These are phyloP conservation scores for Ammopiptanthus mongolicus DNA, from an alignment of 306 rosid species.

Conservation along the genomic window DNA sequence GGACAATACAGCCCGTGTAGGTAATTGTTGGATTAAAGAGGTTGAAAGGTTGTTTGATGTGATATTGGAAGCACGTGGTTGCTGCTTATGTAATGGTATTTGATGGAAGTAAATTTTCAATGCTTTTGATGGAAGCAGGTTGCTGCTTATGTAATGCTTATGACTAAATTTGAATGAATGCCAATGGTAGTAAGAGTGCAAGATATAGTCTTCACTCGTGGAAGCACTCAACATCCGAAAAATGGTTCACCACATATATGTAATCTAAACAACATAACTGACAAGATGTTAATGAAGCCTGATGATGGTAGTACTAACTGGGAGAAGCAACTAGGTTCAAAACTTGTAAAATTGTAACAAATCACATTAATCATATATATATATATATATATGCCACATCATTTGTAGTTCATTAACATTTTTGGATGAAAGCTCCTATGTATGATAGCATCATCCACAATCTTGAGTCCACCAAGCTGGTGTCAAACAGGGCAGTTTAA, in stretches of 20 bases:
- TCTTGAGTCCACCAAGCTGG: neutral
- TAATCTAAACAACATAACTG: neutral
- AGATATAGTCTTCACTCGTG: neutral
- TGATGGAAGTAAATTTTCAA: too few relatives aligned
- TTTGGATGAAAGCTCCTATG: neutral
- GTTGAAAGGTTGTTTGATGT: too few relatives aligned
- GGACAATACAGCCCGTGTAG: too few relatives aligned
- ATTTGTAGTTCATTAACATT: slow-evolving; percentile 17
- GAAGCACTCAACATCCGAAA: neutral
- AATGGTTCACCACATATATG: neutral
- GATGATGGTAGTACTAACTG: neutral
- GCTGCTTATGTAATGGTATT: too few relatives aligned
- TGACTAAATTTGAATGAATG: neutral
- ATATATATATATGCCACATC: neutral
- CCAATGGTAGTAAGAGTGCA: neutral
- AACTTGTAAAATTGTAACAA: neutral
- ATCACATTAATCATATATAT: neutral
- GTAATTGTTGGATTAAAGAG: too few relatives aligned
- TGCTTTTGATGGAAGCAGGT: too few relatives aligned
- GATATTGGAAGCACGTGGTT: too few relatives aligned
- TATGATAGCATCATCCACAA: neutral
- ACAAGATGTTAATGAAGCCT: neutral
- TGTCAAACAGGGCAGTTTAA: neutral
- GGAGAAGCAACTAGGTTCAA: neutral
- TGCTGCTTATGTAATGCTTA: too few relatives aligned